Percentiles rank a stretch among this genome's conserved stretches.
These are phyloP conservation scores for Yamadazyma atlantica DNA, from an alignment of 1,139 yeast genomes.

Conservation along the genomic window DNA sequence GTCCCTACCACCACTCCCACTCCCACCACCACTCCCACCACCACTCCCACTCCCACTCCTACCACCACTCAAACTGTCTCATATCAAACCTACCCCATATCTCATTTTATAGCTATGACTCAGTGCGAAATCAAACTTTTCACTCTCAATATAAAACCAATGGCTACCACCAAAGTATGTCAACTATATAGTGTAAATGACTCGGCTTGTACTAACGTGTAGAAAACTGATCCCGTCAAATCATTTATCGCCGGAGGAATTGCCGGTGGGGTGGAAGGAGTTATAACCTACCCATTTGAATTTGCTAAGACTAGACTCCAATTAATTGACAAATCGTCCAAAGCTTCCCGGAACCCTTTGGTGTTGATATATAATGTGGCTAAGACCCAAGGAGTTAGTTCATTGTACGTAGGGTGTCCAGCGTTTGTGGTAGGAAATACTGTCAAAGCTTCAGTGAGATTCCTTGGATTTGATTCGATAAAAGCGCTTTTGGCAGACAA, in stretches of 20 bases:
- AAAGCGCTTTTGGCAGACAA: conserved; percentile 75
- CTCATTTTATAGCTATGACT: too few relatives aligned
- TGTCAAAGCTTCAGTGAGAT: conserved; percentile 90
- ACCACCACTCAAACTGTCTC: too few relatives aligned
- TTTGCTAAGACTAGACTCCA: conserved; percentile 94
- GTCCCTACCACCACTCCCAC: too few relatives aligned
- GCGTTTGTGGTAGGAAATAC: conserved; percentile 96
- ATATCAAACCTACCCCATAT: too few relatives aligned
- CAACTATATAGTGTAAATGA: too few relatives aligned
- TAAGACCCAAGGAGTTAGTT: conserved; percentile 71
- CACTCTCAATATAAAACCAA: too few relatives aligned
- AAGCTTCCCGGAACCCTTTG: conserved; percentile 77
- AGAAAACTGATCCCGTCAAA: conserved; percentile 55
- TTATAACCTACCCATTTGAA: conserved; percentile 91
- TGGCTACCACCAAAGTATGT: conserved; percentile 11
- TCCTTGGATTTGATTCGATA: conserved; percentile 87
- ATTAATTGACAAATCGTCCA: conserved; percentile 68
- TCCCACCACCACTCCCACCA: too few relatives aligned
- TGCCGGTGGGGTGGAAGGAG: conserved; percentile 94
- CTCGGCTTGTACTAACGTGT: conserved; percentile 5
- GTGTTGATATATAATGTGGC: conserved; percentile 74
- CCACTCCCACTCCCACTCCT: too few relatives aligned
- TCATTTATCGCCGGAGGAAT: conserved; percentile 92
- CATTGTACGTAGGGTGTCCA: conserved; percentile 95
- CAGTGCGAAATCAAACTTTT: too few relatives aligned